Evolutionary conservation across 2,329 filamentous ascomycete genomes (phyloP).

Genomic region (Pseudogymnoascus sp.): DNA sequence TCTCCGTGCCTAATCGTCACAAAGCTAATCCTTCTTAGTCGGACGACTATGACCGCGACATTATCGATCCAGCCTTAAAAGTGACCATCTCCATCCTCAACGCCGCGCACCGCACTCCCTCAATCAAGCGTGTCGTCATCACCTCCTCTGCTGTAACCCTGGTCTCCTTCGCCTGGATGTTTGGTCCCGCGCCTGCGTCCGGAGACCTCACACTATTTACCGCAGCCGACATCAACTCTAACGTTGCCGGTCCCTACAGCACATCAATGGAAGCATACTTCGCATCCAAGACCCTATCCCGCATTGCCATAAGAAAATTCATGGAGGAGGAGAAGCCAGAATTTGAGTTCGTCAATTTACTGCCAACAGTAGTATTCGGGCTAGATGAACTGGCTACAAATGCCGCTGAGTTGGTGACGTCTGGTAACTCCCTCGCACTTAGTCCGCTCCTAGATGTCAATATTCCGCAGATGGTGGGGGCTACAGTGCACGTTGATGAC

Average conservation of each 20-base stretch:
- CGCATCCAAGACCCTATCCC: constrained; percentile 23
- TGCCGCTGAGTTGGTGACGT: constrained; percentile 9
- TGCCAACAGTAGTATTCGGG: constrained; percentile 15
- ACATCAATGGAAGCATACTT: constrained; percentile 24
- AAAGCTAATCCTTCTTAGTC: constrained; percentile 11
- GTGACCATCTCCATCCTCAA: constrained; percentile 15
- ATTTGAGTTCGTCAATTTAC: constrained; percentile 16
- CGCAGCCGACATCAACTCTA: constrained; percentile 14
- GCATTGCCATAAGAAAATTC: constrained; percentile 20
- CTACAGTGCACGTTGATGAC: constrained; percentile 18
- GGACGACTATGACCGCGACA: constrained; percentile 16
- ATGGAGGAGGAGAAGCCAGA: constrained; percentile 13
- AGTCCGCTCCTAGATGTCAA: constrained; percentile 11
- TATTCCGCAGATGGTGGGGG: constrained; percentile 9
- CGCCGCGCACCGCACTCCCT: constrained; percentile 14
- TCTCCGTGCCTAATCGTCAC: neutral
- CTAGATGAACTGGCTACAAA: constrained; percentile 14
- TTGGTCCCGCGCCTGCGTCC: constrained; percentile 12
- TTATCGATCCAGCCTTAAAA: constrained; percentile 17
- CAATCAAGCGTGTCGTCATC: constrained; percentile 19
- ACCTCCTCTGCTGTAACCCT: constrained; percentile 22
- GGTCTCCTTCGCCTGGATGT: constrained; percentile 16
- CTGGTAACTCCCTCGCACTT: neutral
- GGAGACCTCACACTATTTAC: constrained; percentile 16
- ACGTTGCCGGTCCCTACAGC: constrained; percentile 3